These are phyloP conservation scores for Corrigiola litoralis DNA, from an alignment of 179 eudicot species.

Conservation along the genomic window DNA sequence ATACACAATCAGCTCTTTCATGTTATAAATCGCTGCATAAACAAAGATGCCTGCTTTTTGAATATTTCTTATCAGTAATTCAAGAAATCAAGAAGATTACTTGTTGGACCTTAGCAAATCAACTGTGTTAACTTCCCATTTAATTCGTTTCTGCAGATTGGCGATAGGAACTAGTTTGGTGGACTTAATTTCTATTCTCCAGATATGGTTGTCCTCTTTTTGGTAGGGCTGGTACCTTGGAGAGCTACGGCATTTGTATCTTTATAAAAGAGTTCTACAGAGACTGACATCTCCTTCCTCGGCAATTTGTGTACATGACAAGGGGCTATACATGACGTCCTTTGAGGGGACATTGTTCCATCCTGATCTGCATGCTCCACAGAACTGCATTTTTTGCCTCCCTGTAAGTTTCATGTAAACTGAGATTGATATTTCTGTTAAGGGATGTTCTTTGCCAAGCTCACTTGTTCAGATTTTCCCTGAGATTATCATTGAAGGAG, in stretches of 20 bases:
- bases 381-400: too few relatives aligned
- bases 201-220: slow-evolving; percentile 19
- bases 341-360: slow-evolving; percentile 8
- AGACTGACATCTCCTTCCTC: not conserved
- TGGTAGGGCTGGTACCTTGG: slow-evolving; percentile 21
- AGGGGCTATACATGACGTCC: slow-evolving; percentile 11
- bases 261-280: not conserved
- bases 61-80: too few relatives aligned
- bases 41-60: not conserved
- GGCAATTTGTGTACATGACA: not conserved
- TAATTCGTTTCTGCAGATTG: slow-evolving; percentile 15
- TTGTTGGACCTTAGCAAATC: not conserved
- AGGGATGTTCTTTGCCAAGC: too few relatives aligned
- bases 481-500: too few relatives aligned
- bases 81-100: not conserved
- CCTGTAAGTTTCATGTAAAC: too few relatives aligned
- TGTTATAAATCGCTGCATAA: not conserved
- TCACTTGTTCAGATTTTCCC: too few relatives aligned
- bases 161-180: not conserved
- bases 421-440: too few relatives aligned
- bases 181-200: not conserved
- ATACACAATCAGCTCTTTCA: not conserved
- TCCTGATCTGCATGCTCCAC: not conserved
- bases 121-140: not conserved
- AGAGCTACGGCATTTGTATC: slow-evolving; percentile 11